A percentile compares a stretch with the other conserved stretches of the same genome.
Evolutionary conservation across 176 grass and related monocot genomes (phyloP).

Genomic region (Carex cristatella): DNA sequence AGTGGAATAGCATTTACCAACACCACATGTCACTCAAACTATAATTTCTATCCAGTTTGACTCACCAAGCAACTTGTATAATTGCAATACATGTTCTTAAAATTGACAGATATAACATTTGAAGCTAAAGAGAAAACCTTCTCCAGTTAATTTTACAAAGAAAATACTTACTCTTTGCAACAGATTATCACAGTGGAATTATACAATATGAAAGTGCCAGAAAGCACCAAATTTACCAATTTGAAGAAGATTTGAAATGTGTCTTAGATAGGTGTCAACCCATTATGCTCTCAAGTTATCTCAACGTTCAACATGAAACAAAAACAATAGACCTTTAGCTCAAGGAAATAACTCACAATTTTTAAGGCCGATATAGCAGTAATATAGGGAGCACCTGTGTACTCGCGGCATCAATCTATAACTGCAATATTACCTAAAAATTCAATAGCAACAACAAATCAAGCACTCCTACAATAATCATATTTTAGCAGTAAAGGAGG

Average conservation of each 20-base stretch:
- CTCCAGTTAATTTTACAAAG: background rate
- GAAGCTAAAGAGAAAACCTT: background rate
- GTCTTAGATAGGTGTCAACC: too few species aligned
- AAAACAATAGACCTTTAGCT: too few species aligned
- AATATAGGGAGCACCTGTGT: too few species aligned
- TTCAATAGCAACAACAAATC: too few species aligned
- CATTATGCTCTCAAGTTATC: too few species aligned
- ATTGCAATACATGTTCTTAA: background rate
- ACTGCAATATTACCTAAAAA: too few species aligned
- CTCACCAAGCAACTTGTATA: background rate
- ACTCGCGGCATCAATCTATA: too few species aligned
- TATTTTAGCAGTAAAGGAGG: too few species aligned
- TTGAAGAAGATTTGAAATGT: background rate
- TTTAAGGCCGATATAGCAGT: too few species aligned
- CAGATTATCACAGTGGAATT: background rate
- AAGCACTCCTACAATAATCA: too few species aligned
- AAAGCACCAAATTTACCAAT: background rate
- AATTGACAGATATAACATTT: background rate
- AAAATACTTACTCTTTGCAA: background rate
- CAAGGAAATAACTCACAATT: too few species aligned
- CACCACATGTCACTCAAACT: background rate
- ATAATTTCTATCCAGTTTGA: background rate
- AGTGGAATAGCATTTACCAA: slow-evolving; percentile 29
- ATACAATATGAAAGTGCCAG: background rate
- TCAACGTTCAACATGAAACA: too few species aligned